phyloP scores from a whole-genome alignment of 2,329 filamentous ascomycete species.

The Rasamsonia emersonii region DNA sequence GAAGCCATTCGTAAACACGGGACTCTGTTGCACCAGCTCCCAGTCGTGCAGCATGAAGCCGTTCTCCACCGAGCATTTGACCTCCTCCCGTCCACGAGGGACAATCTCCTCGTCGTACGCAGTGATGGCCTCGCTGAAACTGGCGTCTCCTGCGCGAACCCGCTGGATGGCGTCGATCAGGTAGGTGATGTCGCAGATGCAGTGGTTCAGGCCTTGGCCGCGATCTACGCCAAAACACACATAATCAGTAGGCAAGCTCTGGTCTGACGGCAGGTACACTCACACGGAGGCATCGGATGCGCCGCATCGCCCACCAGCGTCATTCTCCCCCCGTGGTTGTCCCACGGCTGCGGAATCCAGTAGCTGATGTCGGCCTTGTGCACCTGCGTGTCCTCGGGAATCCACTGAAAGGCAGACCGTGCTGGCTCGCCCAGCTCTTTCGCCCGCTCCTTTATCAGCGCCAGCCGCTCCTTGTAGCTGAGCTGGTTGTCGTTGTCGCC shows the following conservation, averaged over 20 bases:
- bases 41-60: constrained; percentile 2
- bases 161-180: neutral
- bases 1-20: constrained; percentile 1
- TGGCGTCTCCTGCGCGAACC: constrained; percentile 1
- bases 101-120: neutral
- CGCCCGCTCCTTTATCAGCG: constrained; percentile 14
- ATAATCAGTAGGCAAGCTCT: neutral
- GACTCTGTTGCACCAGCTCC: neutral
- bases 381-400: constrained; percentile 15
- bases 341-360: constrained; percentile 16
- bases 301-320: constrained; percentile 17
- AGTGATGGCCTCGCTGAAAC: too few species aligned
- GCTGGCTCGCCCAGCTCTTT: constrained; percentile 15
- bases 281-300: constrained; percentile 15
- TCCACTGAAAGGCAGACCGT: constrained; percentile 16
- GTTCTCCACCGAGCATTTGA: constrained; percentile 1
- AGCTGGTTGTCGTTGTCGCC: constrained; percentile 6
- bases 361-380: constrained; percentile 15
- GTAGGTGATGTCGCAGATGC: constrained; percentile 7
- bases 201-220: constrained; percentile 19
- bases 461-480: constrained; percentile 12
- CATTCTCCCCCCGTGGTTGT: constrained; percentile 14
- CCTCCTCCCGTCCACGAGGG: constrained; percentile 1
- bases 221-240: constrained; percentile 10
- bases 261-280: constrained; percentile 2